phyloP scores from a whole-genome alignment of 192 early-diverging fungal genomes.

The Gryganskiella cystojenkinii region DNA sequence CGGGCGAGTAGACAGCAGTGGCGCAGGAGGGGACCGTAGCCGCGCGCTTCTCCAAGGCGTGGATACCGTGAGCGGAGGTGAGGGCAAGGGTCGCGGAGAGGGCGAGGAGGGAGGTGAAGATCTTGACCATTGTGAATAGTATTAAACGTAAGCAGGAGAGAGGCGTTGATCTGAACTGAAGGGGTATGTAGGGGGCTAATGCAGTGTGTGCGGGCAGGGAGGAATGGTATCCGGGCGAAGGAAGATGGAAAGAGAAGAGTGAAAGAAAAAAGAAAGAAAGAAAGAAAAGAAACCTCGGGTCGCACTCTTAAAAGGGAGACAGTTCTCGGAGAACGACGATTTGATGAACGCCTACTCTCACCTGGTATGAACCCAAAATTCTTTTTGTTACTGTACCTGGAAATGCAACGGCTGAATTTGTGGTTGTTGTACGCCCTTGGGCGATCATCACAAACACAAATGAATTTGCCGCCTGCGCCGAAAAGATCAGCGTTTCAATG shows the following conservation, averaged over 20 bases:
- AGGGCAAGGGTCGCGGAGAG: slow-evolving; percentile 24
- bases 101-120: slow-evolving; percentile 11
- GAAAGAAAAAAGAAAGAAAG: background rate
- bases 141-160: background rate
- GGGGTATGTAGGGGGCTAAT: background rate
- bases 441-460: no score
- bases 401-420: no score
- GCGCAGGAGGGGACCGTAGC: slow-evolving; percentile 10
- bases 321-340: no score
- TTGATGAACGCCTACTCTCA: no score
- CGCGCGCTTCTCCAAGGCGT: slow-evolving; percentile 41
- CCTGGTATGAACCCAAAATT: no score
- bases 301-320: no score
- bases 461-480: no score
- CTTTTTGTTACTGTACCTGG: no score
- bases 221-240: background rate
- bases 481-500: no score
- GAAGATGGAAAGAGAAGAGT: background rate
- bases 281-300: background rate
- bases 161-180: background rate
- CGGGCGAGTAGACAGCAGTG: slow-evolving; percentile 17
- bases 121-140: slow-evolving; percentile 32
- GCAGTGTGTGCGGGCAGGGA: background rate
- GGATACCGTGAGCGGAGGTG: slow-evolving; percentile 16
- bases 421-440: no score